Base-by-base conservation (phyloP, 2,329 filamentous ascomycete species). In the Endoconidiophora polonica region DNA sequence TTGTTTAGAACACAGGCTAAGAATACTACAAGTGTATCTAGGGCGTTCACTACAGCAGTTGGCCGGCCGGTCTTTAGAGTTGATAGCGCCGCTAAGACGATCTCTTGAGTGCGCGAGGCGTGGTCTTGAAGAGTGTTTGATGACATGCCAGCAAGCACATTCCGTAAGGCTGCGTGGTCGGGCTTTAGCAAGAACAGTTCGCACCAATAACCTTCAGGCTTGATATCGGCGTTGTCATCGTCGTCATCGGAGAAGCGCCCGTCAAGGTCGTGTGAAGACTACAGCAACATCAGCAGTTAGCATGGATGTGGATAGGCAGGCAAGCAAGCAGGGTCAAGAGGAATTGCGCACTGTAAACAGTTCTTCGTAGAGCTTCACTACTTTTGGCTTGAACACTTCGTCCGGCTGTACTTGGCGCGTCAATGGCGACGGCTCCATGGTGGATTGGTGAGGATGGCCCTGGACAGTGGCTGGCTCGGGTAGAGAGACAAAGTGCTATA, bases 101-200 rank as follows among this genome's bases (percentile, higher is more conserved):
- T 73, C 62, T 86, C 79, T 59, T 83, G 78, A 4, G 83, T 85
- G 65, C 84, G 81, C 61, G 78, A 74, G 65, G 94, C 86, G 44
- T 85, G 68, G 52, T 81, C 77, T 40, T 95, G 70, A 55, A 94
- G 71, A 57, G 88, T 80, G 56, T 85, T 79, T 4, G 86, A 76
- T 47, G 75, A 73, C 39, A 91, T 68, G n/a, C 73, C 69, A 55
- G 79, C 76, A 54, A 98, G 68, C 44, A 87, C 74, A 46, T 67
- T 68, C 61, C 77, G 75, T 56, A 98, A 68, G 45, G 78, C 74
- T 3, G 70, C 63, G 49, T 77, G 73, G 61, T 95, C 86, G 20
- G 90, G 88, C 55, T 79, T 80, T 52, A 95, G 72, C 37, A 98
- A 74, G 64, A 98, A 98, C 67, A 98, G 87, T 65, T 95, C 91